These are phyloP conservation scores for Pontederia crassipes DNA, from an alignment of 176 grass and related monocot species.

Conservation along the genomic window DNA sequence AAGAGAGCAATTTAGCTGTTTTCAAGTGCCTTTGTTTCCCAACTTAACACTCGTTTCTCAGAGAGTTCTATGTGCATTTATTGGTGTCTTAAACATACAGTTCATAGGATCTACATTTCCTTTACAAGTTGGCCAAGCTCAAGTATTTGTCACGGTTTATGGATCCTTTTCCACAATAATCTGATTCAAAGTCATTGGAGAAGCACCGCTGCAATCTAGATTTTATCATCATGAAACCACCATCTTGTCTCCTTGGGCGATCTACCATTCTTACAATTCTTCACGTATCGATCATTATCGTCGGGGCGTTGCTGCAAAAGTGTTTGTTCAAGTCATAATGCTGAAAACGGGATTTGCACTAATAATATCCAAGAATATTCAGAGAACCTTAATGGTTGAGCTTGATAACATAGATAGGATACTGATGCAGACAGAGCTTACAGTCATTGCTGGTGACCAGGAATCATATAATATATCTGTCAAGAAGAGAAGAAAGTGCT, in stretches of 20 bases:
- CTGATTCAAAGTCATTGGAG: background rate
- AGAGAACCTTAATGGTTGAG: slow-evolving; percentile 60
- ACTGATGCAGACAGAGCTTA: slow-evolving; percentile 83
- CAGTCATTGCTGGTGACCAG: slow-evolving; percentile 84
- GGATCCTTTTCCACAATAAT: background rate
- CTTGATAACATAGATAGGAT: slow-evolving; percentile 91
- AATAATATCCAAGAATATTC: background rate
- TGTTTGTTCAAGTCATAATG: background rate
- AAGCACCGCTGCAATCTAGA: background rate
- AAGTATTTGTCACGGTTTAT: background rate
- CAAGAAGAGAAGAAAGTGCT: slow-evolving; percentile 1
- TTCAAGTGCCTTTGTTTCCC: no score
- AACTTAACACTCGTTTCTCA: no score
- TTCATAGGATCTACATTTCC: no score
- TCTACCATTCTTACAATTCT: slow-evolving; percentile 11
- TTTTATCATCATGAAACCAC: slow-evolving; percentile 18
- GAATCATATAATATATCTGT: slow-evolving; percentile 93
- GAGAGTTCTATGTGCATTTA: no score
- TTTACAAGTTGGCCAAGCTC: background rate
- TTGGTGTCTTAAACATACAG: no score
- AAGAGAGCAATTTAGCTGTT: no score
- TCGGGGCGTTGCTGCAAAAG: slow-evolving; percentile 13
- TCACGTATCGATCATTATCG: slow-evolving; percentile 10
- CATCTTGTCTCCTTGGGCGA: slow-evolving; percentile 15
- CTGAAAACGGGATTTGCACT: background rate